Conservation (phyloP, 164 flowering plant genomes). For the Dillenia turbinata region DNA sequence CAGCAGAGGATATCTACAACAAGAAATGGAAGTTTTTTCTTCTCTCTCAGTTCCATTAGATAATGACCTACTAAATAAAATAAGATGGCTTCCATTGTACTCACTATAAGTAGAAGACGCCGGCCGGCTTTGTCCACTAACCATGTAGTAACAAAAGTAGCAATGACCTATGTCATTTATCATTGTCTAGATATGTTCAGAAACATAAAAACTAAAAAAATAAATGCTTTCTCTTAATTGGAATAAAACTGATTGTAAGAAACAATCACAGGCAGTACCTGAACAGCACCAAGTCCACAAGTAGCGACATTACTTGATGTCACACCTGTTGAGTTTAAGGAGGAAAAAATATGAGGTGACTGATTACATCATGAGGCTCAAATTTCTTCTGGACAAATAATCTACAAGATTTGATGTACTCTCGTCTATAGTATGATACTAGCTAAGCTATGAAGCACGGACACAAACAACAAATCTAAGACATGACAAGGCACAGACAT, state of each 20-base stretch:
- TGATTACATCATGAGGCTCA: neutral
- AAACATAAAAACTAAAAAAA: too few relatives aligned
- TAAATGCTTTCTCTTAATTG: neutral
- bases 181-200: neutral
- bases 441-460: too few relatives aligned
- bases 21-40: neutral
- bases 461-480: too few relatives aligned
- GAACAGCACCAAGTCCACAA: constrained; percentile 72
- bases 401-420: too few relatives aligned
- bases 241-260: neutral
- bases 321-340: constrained; percentile 41
- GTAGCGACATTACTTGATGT: constrained; percentile 71
- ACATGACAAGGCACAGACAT: too few relatives aligned
- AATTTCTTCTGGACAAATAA: too few relatives aligned
- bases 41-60: neutral
- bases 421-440: too few relatives aligned
- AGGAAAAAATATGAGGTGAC: constrained; percentile 7
- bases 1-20: constrained; percentile 65
- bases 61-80: constrained; percentile 3
- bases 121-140: constrained; percentile 89
- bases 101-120: constrained; percentile 81
- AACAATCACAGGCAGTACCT: constrained; percentile 39
- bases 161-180: constrained; percentile 53
- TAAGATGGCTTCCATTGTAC: constrained; percentile 17
- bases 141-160: constrained; percentile 83